These are phyloP conservation scores for Colletotrichum sojae DNA, from an alignment of 2,329 filamentous ascomycete species.

Conservation along the genomic window DNA sequence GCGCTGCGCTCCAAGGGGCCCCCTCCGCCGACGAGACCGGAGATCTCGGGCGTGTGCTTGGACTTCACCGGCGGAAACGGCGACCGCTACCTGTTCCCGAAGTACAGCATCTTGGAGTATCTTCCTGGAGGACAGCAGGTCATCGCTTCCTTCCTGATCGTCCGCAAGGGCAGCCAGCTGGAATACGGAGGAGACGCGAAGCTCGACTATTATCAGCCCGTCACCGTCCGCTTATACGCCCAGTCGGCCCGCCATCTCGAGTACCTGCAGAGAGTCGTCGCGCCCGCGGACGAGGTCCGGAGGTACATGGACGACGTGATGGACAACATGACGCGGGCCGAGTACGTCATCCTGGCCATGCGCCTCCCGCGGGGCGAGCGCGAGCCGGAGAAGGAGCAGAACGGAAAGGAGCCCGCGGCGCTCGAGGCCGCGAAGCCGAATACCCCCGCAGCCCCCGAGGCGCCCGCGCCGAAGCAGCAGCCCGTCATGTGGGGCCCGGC, in stretches of 20 bases:
- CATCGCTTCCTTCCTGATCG: conserved; percentile 83
- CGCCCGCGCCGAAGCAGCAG: conserved; percentile 33
- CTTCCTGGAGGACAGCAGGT: conserved; percentile 71
- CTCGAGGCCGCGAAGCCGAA: background rate
- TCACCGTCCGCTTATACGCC: conserved; percentile 74
- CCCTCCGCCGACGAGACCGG: conserved; percentile 65
- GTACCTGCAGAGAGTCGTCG: conserved; percentile 72
- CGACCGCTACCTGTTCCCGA: conserved; percentile 84
- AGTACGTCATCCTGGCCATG: conserved; percentile 78
- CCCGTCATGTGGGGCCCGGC: conserved; percentile 39
- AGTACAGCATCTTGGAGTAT: conserved; percentile 82
- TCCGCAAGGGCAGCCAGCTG: conserved; percentile 78
- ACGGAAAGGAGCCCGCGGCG: conserved; percentile 24
- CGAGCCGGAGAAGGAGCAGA: conserved; percentile 49
- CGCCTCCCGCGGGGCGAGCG: conserved; percentile 67
- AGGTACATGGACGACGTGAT: conserved; percentile 80
- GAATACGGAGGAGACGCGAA: conserved; percentile 75
- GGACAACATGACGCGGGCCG: conserved; percentile 77
- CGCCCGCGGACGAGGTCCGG: conserved; percentile 73
- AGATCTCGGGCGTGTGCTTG: conserved; percentile 77
- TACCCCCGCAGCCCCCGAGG: conserved; percentile 13
- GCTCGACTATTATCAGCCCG: conserved; percentile 82
- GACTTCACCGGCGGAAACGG: conserved; percentile 78
- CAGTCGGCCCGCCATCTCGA: conserved; percentile 71
- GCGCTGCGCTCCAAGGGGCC: conserved; percentile 73